These are phyloP conservation scores for Anaeromyces robustus DNA, from an alignment of 192 early-diverging fungal genomes.

Conservation along the genomic window DNA sequence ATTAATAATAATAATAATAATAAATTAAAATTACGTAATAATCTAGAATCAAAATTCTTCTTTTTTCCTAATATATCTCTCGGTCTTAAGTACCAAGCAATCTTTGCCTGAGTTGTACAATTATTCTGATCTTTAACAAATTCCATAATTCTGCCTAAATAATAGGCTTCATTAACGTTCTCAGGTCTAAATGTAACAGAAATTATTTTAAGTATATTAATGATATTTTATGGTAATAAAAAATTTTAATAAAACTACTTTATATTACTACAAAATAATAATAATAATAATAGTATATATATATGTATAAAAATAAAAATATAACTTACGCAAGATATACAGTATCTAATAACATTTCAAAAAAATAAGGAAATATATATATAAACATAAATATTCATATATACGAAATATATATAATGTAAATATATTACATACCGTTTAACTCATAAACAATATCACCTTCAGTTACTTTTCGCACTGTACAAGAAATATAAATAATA, in stretches of 20 bases:
- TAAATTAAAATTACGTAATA: background rate
- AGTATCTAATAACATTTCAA: background rate
- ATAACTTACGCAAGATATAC: background rate
- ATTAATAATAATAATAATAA: too few relatives aligned
- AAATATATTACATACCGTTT: background rate
- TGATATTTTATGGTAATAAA: too few relatives aligned
- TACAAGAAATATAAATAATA: background rate
- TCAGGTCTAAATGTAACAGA: background rate
- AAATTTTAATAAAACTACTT: too few relatives aligned
- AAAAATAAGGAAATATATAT: background rate
- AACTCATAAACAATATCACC: background rate
- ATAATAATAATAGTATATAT: too few relatives aligned
- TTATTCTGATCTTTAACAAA: background rate
- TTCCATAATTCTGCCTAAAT: background rate
- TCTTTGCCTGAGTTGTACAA: background rate
- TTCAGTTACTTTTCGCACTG: background rate
- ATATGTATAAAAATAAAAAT: too few relatives aligned
- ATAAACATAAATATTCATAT: background rate
- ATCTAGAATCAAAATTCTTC: background rate
- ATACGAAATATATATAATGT: background rate
- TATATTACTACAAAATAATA: too few relatives aligned
- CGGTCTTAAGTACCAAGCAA: background rate
- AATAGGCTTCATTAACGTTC: background rate
- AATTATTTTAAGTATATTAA: too few relatives aligned
- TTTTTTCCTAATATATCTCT: background rate